Evolutionary conservation across 768 basidiomycete genomes (phyloP), one percentile per base, ranked within the genome.

Genomic region (Lactarius hengduanensis): DNA sequence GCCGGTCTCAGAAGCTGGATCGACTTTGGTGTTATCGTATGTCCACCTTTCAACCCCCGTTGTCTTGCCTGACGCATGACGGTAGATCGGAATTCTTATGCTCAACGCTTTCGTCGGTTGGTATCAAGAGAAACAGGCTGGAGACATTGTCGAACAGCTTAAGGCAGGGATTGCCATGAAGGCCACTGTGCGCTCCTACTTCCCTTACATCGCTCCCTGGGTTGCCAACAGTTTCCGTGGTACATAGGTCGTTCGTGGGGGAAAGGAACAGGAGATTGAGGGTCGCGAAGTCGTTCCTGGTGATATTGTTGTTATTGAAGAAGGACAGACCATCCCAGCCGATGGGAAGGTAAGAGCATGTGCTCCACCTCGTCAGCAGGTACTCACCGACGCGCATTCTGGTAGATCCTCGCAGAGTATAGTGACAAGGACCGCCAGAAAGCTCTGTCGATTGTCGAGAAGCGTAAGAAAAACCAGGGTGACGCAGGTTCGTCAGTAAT

Each of bases 41-140:
- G 78, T 70, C 53, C 41, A 6, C 50, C 22, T 53, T 5, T 26
- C 13, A 28, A 22, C 22, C 22, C 2, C 53, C 18, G 10, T 1
- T 30, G 43, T 40, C 55, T 38, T 26, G 13, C 15, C 13, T 22
- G 50, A 45, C 16, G 8, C 40, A 34, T 41, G 11, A 8, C 22
- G 18, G 26, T 47, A 79, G 78, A 79, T 79, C 67, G 79, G 73
- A 28, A 80, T 80, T 26, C 71, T 80, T 26, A 50, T 73, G n/a
- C 69, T 80, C 64, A 82, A 82, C 73, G 81, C 81, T 38, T 72
- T 76, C 45, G 80, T 81, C 53, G 73, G 73, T 32, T 81, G 80
- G 81, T 81, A 80, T 59, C 80, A 82, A 70, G 80, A 81, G 70
- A 81, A 81, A 72, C 80, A 80, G 72, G 81, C 81, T 8, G 81